phyloP scores from a whole-genome alignment of 208 protist species.

The Acanthamoeba royreba region DNA sequence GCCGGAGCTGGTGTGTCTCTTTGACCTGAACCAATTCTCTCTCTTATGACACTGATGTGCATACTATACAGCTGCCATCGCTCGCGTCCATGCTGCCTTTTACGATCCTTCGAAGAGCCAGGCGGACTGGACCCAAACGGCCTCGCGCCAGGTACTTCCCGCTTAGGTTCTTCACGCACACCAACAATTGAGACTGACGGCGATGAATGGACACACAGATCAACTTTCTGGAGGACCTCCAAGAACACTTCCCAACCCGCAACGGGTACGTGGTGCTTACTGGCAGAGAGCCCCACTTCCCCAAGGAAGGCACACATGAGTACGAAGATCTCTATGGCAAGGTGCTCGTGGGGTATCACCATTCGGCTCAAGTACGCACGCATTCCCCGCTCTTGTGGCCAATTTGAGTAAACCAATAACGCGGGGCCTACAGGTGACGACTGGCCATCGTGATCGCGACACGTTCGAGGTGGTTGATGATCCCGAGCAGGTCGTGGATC shows the following conservation, averaged over 20 bases:
- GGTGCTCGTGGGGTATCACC: background rate
- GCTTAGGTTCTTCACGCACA: too few species aligned
- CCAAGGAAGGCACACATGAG: background rate
- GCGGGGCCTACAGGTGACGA: background rate
- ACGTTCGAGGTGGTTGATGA: conserved; percentile 12
- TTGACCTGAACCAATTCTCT: too few species aligned
- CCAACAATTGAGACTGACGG: background rate
- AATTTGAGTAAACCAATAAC: too few species aligned
- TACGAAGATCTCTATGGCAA: background rate
- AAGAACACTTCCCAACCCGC: background rate
- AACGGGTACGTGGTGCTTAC: conserved; percentile 36
- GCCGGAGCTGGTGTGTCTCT: background rate
- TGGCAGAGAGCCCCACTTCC: conserved; percentile 3
- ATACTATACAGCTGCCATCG: background rate
- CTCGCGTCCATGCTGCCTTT: conserved; percentile 22
- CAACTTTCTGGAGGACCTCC: conserved; percentile 17
- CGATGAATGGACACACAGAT: too few species aligned
- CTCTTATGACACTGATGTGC: too few species aligned
- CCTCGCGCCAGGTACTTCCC: background rate
- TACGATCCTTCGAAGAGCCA: background rate
- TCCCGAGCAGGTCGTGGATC: conserved; percentile 26
- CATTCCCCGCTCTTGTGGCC: too few species aligned
- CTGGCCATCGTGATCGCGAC: background rate
- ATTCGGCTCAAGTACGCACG: background rate
- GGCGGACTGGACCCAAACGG: conserved; percentile 22